Evolutionary conservation across 345 rosid species (phyloP).

Genomic region (Eucalyptus shirleyi): DNA sequence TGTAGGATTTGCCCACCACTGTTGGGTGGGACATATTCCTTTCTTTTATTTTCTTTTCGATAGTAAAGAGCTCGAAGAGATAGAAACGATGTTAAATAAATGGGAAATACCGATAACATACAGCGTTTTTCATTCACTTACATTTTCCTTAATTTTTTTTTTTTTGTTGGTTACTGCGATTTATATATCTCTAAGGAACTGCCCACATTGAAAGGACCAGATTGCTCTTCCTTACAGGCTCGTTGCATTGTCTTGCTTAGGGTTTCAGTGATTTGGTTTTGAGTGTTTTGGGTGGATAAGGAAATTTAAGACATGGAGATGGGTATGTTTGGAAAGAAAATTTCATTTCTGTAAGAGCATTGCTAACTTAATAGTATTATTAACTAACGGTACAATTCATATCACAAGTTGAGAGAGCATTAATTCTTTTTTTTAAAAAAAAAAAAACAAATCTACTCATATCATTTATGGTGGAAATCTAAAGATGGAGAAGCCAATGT

Average conservation of each 20-base stretch:
- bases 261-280: not conserved
- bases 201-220: not conserved
- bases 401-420: no score
- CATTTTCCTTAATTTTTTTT: not conserved
- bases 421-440: no score
- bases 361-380: no score
- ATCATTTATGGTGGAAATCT: no score
- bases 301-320: not conserved
- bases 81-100: not conserved
- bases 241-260: not conserved
- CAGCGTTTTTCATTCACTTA: not conserved
- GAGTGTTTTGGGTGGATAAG: not conserved
- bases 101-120: not conserved
- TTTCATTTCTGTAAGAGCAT: not conserved
- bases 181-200: not conserved
- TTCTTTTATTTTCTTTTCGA: not conserved
- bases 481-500: no score
- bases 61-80: not conserved
- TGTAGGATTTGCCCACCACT: not conserved
- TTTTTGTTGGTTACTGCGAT: not conserved
- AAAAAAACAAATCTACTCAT: no score
- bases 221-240: not conserved
- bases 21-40: not conserved
- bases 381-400: no score
- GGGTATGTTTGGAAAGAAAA: not conserved